Percentiles rank a stretch among this genome's conserved stretches.
Evolutionary conservation across 2,329 filamentous ascomycete species (phyloP).

Genomic region (Raffaelea deltoideospora): DNA sequence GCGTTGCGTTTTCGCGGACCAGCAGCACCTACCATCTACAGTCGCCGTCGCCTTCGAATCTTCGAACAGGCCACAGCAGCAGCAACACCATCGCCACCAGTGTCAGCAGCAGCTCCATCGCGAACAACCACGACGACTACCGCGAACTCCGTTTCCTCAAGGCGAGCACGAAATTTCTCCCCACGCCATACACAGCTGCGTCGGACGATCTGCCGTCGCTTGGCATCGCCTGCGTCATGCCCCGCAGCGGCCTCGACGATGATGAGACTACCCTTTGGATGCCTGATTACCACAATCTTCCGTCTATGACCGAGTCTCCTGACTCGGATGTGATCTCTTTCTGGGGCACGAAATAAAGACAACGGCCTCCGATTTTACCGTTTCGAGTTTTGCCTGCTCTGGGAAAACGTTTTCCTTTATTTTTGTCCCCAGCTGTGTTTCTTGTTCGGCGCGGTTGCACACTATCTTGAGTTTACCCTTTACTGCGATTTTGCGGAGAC

Average conservation of each 20-base stretch:
- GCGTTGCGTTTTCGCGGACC: constrained; percentile 30
- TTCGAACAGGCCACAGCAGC: constrained; percentile 19
- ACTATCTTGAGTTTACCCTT: no score
- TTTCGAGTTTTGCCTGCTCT: no score
- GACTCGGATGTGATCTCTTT: constrained; percentile 14
- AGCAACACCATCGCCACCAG: constrained; percentile 14
- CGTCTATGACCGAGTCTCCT: constrained; percentile 16
- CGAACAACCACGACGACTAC: constrained; percentile 28
- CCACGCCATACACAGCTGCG: constrained; percentile 22
- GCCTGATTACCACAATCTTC: constrained; percentile 23
- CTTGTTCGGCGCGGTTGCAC: neutral
- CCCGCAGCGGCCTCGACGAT: constrained; percentile 18
- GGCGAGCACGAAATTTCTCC: constrained; percentile 27
- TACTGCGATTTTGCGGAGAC: no score
- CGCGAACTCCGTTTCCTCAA: constrained; percentile 39
- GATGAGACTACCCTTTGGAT: constrained; percentile 36
- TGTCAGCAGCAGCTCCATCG: constrained; percentile 26
- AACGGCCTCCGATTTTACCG: no score
- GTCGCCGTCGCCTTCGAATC: constrained; percentile 27
- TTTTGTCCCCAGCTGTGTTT: neutral
- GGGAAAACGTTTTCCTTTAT: no score
- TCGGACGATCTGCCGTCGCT: constrained; percentile 30
- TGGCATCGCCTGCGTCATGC: constrained; percentile 3
- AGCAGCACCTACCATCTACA: constrained; percentile 30
- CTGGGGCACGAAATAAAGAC: constrained; percentile 10